These are phyloP conservation scores for Blumeria hordei DNA, from an alignment of 2,329 filamentous ascomycete genomes.

Conservation along the genomic window DNA sequence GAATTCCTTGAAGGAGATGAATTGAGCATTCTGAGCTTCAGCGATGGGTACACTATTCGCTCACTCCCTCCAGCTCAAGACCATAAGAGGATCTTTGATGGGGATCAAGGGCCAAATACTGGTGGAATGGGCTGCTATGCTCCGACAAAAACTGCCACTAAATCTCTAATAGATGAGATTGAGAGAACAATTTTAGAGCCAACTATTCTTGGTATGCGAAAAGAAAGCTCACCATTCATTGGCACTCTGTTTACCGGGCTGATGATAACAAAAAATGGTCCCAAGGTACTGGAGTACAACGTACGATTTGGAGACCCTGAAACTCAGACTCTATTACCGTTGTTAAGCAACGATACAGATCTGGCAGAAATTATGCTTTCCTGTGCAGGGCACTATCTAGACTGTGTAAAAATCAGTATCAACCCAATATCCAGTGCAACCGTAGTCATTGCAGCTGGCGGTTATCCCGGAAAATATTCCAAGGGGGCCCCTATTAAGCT, in stretches of 20 bases:
- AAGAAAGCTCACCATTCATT: slow-evolving; percentile 48
- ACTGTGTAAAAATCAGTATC: slow-evolving; percentile 42
- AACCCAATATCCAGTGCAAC: slow-evolving; percentile 47
- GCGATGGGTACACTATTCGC: slow-evolving; percentile 64
- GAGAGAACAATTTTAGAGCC: slow-evolving; percentile 69
- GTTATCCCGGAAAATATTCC: slow-evolving; percentile 67
- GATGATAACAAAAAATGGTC: slow-evolving; percentile 66
- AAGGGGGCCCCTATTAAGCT: slow-evolving; percentile 46
- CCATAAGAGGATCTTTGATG: slow-evolving; percentile 85
- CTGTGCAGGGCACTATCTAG: slow-evolving; percentile 52
- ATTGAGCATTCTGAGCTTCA: slow-evolving; percentile 74
- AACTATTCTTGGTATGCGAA: slow-evolving; percentile 69
- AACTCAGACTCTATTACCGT: slow-evolving; percentile 62
- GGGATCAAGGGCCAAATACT: slow-evolving; percentile 19
- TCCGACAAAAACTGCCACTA: slow-evolving; percentile 6
- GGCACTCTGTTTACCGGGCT: slow-evolving; percentile 73
- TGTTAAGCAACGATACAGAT: slow-evolving; percentile 57
- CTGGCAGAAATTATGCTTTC: slow-evolving; percentile 74
- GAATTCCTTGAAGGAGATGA: slow-evolving; percentile 84
- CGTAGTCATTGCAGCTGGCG: slow-evolving; percentile 78
- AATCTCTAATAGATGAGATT: slow-evolving; percentile 50
- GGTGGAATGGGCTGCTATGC: slow-evolving; percentile 4
- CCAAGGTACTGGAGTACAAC: slow-evolving; percentile 78
- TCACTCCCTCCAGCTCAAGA: slow-evolving; percentile 82
- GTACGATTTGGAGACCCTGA: slow-evolving; percentile 84